Base-by-base conservation (phyloP, 2,329 filamentous ascomycete genomes). In the Penicillium glabrum region DNA sequence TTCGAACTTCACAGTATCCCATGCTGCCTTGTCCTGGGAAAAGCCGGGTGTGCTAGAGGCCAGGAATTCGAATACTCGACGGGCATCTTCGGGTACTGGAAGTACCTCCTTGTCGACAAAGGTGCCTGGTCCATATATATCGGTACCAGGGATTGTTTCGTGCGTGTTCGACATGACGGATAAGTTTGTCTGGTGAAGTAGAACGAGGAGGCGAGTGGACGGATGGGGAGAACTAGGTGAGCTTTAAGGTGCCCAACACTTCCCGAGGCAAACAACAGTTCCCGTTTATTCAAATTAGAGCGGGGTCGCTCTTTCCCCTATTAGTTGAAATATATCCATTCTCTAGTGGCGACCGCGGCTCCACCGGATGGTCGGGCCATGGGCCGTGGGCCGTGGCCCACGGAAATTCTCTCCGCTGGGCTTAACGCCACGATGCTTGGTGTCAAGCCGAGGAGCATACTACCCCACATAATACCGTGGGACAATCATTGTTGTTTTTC, bases 121-220 rank as follows among this genome's bases (percentile, higher is more conserved):
- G 0, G 75, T 75, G 6, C 77, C 77, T 3, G 76, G 75, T 5
- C 77, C 76, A 56, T 78, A 79, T 24, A 71, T 39, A 7, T 66
- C 59, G 14, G 56, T 48, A 8, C 66, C 62, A 13, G 59, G 44
- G 3, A 61, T 39, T 9, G 61, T 64, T 48, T 66, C 49, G 26
- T 58, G 53, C 24, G 53, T 51, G 37, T 29, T 58, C 16, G 8
- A 19, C 23, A 29, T 46, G 9, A 14, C 46, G 3, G 6, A 33
- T 27, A n/a, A 13, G 11, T 13, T 41, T 9, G n/a, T 41, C 9
- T 41, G 37, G 37, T 41, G 37, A 37, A 23, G n/a, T 5, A 23
- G 9, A 13, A 41, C 19, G 37, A 24, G 24, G 24, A 24, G 24
- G 24, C 24, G 24, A 3, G 24, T 4, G 24, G 24, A 24, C 4